Percentiles rank a stretch among this genome's conserved stretches.
These are phyloP conservation scores for Knufia fluminis DNA, from an alignment of 2,329 filamentous ascomycete species.

Conservation along the genomic window DNA sequence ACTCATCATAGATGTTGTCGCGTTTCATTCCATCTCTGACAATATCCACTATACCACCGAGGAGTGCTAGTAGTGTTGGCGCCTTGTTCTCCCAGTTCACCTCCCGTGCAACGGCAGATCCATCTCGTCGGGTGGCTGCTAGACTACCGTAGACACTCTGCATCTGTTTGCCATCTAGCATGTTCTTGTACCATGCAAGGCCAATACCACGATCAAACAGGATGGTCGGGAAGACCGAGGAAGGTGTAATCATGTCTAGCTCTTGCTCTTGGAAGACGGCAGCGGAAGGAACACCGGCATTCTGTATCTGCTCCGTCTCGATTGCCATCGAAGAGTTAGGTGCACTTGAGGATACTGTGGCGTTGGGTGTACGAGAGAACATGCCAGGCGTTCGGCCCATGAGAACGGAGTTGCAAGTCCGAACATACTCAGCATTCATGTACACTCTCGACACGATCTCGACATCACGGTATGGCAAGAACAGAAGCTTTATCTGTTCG, in stretches of 20 bases:
- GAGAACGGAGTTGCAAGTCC: slow-evolving; percentile 36
- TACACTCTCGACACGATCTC: slow-evolving; percentile 34
- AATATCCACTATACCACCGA: slow-evolving; percentile 31
- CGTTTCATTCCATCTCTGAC: slow-evolving; percentile 31
- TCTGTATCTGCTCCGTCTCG: slow-evolving; percentile 34
- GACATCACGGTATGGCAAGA: slow-evolving; percentile 37
- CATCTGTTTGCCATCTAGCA: slow-evolving; percentile 36
- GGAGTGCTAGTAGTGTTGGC: too few species aligned
- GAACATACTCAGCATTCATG: slow-evolving; percentile 33
- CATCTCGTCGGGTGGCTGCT: slow-evolving; percentile 34
- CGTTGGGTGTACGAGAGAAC: slow-evolving; percentile 38
- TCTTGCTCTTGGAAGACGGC: slow-evolving; percentile 34
- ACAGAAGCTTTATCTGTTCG: slow-evolving; percentile 36
- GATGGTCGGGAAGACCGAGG: slow-evolving; percentile 33
- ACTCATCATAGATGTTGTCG: slow-evolving; percentile 33
- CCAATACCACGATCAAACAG: slow-evolving; percentile 34
- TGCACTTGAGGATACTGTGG: slow-evolving; percentile 27
- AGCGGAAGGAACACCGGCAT: slow-evolving; percentile 34
- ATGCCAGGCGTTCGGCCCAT: slow-evolving; percentile 31
- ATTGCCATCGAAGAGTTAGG: slow-evolving; percentile 20
- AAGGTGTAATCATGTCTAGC: slow-evolving; percentile 35
- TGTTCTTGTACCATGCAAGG: slow-evolving; percentile 37
- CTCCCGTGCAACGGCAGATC: slow-evolving; percentile 32
- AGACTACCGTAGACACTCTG: slow-evolving; percentile 38
- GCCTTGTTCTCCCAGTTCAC: slow-evolving; percentile 40